Percentiles rank a stretch among this genome's conserved stretches.
phyloP scores from a whole-genome alignment of 2,329 filamentous ascomycete genomes.

The Exophiala alcalophila region DNA sequence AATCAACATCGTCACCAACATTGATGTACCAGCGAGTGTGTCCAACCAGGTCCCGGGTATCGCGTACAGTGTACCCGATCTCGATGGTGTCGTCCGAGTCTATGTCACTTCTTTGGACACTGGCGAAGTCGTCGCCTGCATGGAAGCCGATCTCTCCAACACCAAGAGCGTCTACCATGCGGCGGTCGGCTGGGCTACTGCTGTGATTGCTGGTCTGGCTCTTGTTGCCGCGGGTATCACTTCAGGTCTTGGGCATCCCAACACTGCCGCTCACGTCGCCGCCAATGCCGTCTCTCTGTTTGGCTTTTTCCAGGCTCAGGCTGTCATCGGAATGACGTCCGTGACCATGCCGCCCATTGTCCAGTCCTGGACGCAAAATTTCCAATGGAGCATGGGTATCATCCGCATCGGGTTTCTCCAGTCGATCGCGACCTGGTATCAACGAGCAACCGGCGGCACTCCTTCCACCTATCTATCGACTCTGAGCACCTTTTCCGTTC shows the following conservation, averaged over 20 bases:
- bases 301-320: slow-evolving; percentile 90
- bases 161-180: slow-evolving; percentile 87
- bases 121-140: slow-evolving; percentile 70
- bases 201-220: slow-evolving; percentile 80
- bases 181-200: slow-evolving; percentile 85
- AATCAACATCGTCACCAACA: slow-evolving; percentile 71
- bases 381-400: slow-evolving; percentile 97
- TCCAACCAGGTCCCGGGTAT: slow-evolving; percentile 72
- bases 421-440: slow-evolving; percentile 89
- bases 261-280: slow-evolving; percentile 90
- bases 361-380: slow-evolving; percentile 91
- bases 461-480: slow-evolving; percentile 75
- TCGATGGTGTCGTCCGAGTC: slow-evolving; percentile 80
- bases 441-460: slow-evolving; percentile 83
- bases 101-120: slow-evolving; percentile 71
- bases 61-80: slow-evolving; percentile 83
- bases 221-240: slow-evolving; percentile 82
- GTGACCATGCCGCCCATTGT: slow-evolving; percentile 84
- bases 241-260: slow-evolving; percentile 85
- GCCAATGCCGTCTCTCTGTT: slow-evolving; percentile 93
- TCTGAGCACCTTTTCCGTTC: slow-evolving; percentile 72
- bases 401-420: slow-evolving; percentile 86
- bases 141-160: slow-evolving; percentile 85
- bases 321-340: slow-evolving; percentile 80
- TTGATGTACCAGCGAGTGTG: slow-evolving; percentile 57